Evolutionary conservation across 441 rosid genomes (phyloP).

Genomic region (Breynia disticha): DNA sequence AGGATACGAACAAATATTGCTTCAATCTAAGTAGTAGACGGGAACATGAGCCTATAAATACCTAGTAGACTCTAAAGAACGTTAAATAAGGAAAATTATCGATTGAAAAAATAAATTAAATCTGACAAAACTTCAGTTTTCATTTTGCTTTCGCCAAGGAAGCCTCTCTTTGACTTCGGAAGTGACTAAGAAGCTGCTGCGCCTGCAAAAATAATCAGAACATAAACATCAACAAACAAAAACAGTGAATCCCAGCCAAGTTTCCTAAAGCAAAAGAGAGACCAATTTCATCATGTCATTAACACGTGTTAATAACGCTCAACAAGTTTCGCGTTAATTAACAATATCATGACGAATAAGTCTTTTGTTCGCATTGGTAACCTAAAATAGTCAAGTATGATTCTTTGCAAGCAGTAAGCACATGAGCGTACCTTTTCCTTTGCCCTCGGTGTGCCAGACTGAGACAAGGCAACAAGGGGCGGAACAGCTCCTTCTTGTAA

Average conservation of each 20-base stretch:
- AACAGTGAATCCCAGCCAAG: neutral
- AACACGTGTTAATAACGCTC: no score
- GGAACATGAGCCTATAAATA: conserved; percentile 3
- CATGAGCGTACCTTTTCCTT: conserved; percentile 40
- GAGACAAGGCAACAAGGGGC: conserved; percentile 74
- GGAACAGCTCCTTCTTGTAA: conserved; percentile 95
- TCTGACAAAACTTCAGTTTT: conserved; percentile 20
- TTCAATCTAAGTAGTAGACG: conserved; percentile 6
- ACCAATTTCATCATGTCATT: no score
- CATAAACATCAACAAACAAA: conserved; percentile 11
- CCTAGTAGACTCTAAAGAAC: conserved; percentile 10
- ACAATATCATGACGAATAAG: neutral
- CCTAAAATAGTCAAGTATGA: neutral
- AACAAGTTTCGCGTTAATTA: no score
- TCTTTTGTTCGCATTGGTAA: no score
- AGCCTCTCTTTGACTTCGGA: conserved; percentile 76
- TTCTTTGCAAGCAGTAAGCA: no score
- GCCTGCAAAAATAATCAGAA: conserved; percentile 44
- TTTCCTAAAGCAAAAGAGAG: neutral
- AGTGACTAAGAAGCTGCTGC: conserved; percentile 87
- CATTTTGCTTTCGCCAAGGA: conserved; percentile 47
- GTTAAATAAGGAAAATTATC: neutral
- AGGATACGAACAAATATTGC: conserved; percentile 8
- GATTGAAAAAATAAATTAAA: conserved; percentile 2
- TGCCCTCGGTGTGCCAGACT: conserved; percentile 76